These are phyloP conservation scores for Calonectria fujianensis DNA, from an alignment of 2,329 filamentous ascomycete species.

Conservation along the genomic window DNA sequence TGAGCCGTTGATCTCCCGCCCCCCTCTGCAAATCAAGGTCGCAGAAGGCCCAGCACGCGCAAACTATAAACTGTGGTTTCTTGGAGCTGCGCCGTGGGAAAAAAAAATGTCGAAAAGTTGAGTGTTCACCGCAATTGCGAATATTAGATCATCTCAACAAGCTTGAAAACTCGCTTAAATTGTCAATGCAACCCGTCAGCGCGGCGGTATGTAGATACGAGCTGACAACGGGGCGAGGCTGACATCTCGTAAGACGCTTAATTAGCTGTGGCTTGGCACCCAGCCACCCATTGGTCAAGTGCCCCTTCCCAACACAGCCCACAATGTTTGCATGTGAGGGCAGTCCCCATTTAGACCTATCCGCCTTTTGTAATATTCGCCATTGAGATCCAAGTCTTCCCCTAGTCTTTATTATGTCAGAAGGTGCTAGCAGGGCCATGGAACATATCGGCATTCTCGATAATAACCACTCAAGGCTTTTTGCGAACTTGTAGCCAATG, in stretches of 20 bases:
- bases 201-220: not conserved
- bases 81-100: not conserved
- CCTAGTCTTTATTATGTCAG: not conserved
- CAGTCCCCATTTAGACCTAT: not conserved
- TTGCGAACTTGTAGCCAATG: not conserved
- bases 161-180: slow-evolving; percentile 2
- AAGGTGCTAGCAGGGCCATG: not conserved
- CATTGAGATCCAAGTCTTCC: not conserved
- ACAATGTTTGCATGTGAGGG: not conserved
- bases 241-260: not conserved
- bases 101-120: too few relatives aligned
- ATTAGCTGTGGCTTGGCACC: not conserved
- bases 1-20: slow-evolving; percentile 20
- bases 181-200: not conserved
- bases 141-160: not conserved
- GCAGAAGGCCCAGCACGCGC: not conserved
- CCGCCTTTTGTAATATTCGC: not conserved
- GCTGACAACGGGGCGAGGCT: not conserved
- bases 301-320: not conserved
- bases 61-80: not conserved
- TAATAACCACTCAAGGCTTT: not conserved
- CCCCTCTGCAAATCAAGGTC: slow-evolving; percentile 12
- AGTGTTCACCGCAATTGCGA: not conserved
- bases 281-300: not conserved
- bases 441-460: not conserved